Percentiles rank a stretch among this genome's conserved stretches.
These are phyloP conservation scores for Singerocomus inundabilis DNA, from an alignment of 1,284 basidiomycete species.

Conservation along the genomic window DNA sequence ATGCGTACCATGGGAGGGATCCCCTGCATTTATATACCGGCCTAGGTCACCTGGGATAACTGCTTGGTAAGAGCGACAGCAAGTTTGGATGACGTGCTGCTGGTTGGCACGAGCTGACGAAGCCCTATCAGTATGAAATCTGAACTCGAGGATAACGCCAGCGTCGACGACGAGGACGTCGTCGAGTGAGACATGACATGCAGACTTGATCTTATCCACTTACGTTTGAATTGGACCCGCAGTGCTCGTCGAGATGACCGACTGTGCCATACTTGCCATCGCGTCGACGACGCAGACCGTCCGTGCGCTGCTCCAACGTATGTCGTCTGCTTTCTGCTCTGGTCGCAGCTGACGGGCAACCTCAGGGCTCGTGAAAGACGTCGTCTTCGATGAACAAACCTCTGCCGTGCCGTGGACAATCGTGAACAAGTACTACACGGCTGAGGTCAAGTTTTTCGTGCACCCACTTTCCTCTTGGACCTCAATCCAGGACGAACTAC, in stretches of 20 bases:
- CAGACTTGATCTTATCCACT: background rate
- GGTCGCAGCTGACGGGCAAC: conserved; percentile 25
- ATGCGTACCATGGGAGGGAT: background rate
- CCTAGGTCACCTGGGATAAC: background rate
- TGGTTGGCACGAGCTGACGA: background rate
- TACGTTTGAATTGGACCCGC: background rate
- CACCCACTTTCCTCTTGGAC: conserved; percentile 43
- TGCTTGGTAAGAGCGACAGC: conserved; percentile 13
- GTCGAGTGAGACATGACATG: background rate
- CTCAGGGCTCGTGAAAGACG: conserved; percentile 29
- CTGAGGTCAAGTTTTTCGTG: conserved; percentile 68
- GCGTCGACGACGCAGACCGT: conserved; percentile 24
- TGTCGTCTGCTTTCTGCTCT: conserved; percentile 3
- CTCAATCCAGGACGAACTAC: conserved; percentile 27
- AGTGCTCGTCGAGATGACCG: conserved; percentile 9
- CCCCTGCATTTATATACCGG: conserved; percentile 6
- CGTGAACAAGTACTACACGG: conserved; percentile 82
- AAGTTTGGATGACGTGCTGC: conserved; percentile 14
- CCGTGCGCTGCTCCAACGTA: conserved; percentile 26
- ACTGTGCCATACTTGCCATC: conserved; percentile 30
- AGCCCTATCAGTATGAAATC: conserved; percentile 7
- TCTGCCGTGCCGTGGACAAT: conserved; percentile 70
- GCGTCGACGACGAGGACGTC: background rate
- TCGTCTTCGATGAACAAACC: conserved; percentile 17
- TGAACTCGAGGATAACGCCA: background rate